Evolutionary conservation across 148 eudicot species (phyloP).

Genomic region (Pouteria glomerata): DNA sequence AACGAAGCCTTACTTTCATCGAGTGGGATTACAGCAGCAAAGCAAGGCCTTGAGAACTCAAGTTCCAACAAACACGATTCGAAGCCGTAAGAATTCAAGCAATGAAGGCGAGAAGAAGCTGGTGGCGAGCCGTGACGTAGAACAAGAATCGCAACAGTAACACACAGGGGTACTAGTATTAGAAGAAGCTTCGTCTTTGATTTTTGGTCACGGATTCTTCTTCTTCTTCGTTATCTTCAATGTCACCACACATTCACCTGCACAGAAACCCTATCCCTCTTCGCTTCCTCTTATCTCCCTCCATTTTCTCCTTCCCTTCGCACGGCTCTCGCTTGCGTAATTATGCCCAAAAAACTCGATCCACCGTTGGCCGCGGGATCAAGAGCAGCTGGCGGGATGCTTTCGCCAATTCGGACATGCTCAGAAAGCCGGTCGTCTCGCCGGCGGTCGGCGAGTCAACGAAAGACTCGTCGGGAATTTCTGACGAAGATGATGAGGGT

Average conservation of each 20-base stretch:
- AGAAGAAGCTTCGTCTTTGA: no score
- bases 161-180: no score
- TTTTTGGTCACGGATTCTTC: conserved; percentile 7
- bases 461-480: conserved; percentile 7
- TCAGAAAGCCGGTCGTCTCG: conserved; percentile 50
- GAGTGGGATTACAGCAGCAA: no score
- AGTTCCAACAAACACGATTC: no score
- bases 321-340: neutral
- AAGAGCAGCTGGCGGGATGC: conserved; percentile 25
- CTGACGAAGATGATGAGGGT: conserved; percentile 25
- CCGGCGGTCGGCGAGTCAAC: conserved; percentile 13
- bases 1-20: no score
- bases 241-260: conserved; percentile 7
- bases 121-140: no score
- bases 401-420: conserved; percentile 32
- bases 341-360: conserved; percentile 25
- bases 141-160: no score
- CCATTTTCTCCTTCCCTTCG: conserved; percentile 23
- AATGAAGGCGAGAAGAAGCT: no score
- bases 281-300: conserved; percentile 14
- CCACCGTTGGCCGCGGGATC: conserved; percentile 16
- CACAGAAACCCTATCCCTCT: conserved; percentile 25
- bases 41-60: no score
- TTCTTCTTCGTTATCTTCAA: conserved; percentile 7
- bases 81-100: no score